Percentiles rank a stretch among this genome's conserved stretches.
phyloP scores from a whole-genome alignment of 495 filamentous ascomycete genomes.

The Penicillium argentinense region DNA sequence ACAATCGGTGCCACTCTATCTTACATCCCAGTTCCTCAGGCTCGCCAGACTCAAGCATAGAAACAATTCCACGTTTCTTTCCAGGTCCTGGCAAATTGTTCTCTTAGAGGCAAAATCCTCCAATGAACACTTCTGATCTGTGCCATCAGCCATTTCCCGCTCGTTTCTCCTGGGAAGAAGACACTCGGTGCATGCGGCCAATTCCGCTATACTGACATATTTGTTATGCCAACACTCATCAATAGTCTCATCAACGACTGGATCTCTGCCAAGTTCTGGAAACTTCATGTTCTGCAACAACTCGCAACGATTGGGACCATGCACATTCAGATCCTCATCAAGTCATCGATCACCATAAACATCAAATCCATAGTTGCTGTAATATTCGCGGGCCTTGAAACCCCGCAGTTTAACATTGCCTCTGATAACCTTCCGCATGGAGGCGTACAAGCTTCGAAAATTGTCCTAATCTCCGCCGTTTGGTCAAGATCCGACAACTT shows the following conservation, averaged over 20 bases:
- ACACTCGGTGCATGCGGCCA: slow-evolving; percentile 31
- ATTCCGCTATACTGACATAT: slow-evolving; percentile 28
- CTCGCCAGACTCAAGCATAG: too few species aligned
- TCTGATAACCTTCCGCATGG: slow-evolving; percentile 27
- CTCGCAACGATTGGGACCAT: slow-evolving; percentile 29
- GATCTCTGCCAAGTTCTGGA: slow-evolving; percentile 31
- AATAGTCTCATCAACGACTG: slow-evolving; percentile 35
- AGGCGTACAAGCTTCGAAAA: slow-evolving; percentile 25
- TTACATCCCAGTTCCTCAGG: too few species aligned
- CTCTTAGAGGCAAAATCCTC: too few species aligned
- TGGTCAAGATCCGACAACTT: slow-evolving; percentile 30
- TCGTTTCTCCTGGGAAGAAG: too few species aligned
- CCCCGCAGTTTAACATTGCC: slow-evolving; percentile 24
- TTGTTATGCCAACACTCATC: slow-evolving; percentile 38
- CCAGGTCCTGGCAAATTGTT: too few species aligned
- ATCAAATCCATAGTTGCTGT: slow-evolving; percentile 41
- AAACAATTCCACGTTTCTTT: too few species aligned
- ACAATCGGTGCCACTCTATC: too few species aligned
- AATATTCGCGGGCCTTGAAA: slow-evolving; percentile 33
- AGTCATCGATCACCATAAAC: slow-evolving; percentile 35
- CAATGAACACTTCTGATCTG: too few species aligned
- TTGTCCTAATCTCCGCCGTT: slow-evolving; percentile 23
- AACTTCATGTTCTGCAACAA: slow-evolving; percentile 35
- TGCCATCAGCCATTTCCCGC: too few species aligned
- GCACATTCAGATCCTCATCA: slow-evolving; percentile 30